Percentiles rank a stretch among this genome's conserved stretches.
phyloP scores from a whole-genome alignment of 2,329 filamentous ascomycete genomes.

The Scolecobasidium constrictum region DNA sequence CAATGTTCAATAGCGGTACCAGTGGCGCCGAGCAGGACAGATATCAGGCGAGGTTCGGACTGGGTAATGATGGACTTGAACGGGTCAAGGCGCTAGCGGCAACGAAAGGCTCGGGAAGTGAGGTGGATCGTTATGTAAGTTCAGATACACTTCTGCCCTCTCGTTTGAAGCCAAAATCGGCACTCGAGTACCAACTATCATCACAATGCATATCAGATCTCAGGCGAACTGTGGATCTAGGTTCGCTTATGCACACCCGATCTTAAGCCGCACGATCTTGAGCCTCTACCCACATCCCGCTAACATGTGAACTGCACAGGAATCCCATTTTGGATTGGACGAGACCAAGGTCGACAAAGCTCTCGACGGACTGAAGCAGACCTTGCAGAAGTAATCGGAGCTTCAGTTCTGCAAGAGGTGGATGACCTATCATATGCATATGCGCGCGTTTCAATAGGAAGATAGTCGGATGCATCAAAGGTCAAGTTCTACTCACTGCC shows the following conservation, averaged over 20 bases:
- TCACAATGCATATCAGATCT: too few species aligned
- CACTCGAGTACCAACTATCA: too few species aligned
- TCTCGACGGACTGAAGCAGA: background rate
- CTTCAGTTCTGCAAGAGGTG: too few species aligned
- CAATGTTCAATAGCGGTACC: constrained; percentile 4
- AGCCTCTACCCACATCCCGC: background rate
- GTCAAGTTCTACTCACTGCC: too few species aligned
- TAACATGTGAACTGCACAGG: background rate
- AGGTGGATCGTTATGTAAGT: background rate
- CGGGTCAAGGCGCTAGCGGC: background rate
- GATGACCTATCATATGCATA: too few species aligned
- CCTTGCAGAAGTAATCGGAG: background rate
- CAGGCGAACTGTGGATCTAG: too few species aligned
- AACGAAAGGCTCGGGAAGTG: background rate
- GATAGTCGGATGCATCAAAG: too few species aligned
- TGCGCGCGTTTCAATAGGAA: too few species aligned
- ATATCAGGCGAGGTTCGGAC: constrained; percentile 6
- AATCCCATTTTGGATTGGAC: background rate
- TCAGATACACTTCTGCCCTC: too few species aligned
- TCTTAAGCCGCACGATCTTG: too few species aligned
- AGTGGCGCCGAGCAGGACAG: constrained; percentile 8
- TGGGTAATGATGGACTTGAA: constrained; percentile 6
- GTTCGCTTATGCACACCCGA: background rate
- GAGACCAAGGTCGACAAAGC: constrained; percentile 1
- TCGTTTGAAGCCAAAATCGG: too few species aligned